Evolutionary conservation across 768 basidiomycete species (phyloP).

Genomic region (Kwoniella mangroviensis): DNA sequence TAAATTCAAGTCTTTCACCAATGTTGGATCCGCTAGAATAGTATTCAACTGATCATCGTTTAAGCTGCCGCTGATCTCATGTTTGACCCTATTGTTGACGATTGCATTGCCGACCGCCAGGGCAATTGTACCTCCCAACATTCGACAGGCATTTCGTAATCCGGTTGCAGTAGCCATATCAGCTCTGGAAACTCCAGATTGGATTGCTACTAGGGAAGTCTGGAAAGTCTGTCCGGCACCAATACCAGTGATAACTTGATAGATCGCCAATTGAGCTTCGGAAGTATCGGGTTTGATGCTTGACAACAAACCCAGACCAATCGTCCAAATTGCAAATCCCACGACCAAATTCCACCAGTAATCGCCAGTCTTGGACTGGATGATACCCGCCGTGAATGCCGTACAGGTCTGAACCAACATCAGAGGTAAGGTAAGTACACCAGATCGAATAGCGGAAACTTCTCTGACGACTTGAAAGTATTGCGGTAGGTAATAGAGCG

Average conservation of each 20-base stretch:
- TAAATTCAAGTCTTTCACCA: slow-evolving; percentile 28
- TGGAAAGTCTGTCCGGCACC: slow-evolving; percentile 66
- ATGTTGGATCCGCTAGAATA: slow-evolving; percentile 50
- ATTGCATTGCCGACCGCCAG: slow-evolving; percentile 61
- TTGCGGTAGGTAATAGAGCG: slow-evolving; percentile 74
- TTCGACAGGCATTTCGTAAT: slow-evolving; percentile 64
- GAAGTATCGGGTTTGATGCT: slow-evolving; percentile 64
- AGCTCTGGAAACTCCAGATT: slow-evolving; percentile 70
- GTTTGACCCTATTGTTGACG: slow-evolving; percentile 44
- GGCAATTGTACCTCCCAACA: slow-evolving; percentile 72
- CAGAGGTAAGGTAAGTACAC: slow-evolving; percentile 71
- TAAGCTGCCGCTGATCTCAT: background rate
- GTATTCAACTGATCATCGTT: slow-evolving; percentile 16
- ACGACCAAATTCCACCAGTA: slow-evolving; percentile 69
- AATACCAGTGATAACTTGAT: slow-evolving; percentile 66
- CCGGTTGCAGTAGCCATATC: slow-evolving; percentile 80
- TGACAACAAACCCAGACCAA: slow-evolving; percentile 73
- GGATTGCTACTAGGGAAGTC: slow-evolving; percentile 62
- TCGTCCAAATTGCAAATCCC: slow-evolving; percentile 72
- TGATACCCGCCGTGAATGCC: slow-evolving; percentile 63
- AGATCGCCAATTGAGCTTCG: slow-evolving; percentile 65
- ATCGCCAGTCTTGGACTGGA: slow-evolving; percentile 69
- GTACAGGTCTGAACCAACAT: slow-evolving; percentile 69
- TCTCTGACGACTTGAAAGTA: slow-evolving; percentile 76
- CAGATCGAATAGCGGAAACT: slow-evolving; percentile 68